phyloP scores from a whole-genome alignment of 140 eudicot genomes.

The Bidens hawaiensis region DNA sequence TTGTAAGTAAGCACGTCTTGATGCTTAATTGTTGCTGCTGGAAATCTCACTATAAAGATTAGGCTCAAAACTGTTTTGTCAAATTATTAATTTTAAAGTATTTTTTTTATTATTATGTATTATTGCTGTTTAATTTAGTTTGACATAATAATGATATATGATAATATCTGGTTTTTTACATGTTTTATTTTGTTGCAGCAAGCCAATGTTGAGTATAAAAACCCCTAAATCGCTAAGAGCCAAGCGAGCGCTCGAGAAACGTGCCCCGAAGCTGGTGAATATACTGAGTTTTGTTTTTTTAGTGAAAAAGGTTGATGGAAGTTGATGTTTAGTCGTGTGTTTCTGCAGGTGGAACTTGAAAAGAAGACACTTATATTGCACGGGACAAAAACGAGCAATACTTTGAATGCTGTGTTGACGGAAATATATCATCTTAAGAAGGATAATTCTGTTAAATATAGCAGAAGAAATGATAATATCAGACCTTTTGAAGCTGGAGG shows the following conservation, averaged over 20 bases:
- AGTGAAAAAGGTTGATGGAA: no score
- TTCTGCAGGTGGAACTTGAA: conserved; percentile 67
- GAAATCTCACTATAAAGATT: no score
- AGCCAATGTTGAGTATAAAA: conserved; percentile 60
- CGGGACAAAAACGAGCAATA: conserved; percentile 81
- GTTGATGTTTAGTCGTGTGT: background rate
- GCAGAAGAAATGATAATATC: conserved; percentile 66
- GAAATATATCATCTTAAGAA: conserved; percentile 87
- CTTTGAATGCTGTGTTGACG: conserved; percentile 58
- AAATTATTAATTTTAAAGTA: no score
- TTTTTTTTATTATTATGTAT: no score
- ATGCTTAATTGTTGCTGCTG: no score
- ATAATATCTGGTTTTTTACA: background rate
- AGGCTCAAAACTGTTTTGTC: no score
- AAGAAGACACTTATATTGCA: conserved; percentile 86
- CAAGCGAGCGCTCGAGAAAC: conserved; percentile 73
- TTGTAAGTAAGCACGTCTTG: no score
- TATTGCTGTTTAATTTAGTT: no score
- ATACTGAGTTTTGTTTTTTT: background rate
- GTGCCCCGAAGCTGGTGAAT: conserved; percentile 58
- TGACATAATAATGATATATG: no score
- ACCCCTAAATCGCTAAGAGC: conserved; percentile 73
- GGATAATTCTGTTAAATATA: conserved; percentile 61
- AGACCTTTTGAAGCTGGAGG: conserved; percentile 96
- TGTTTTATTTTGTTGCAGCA: conserved; percentile 25